These are phyloP conservation scores for Lipomyces kockii DNA, from an alignment of 805 yeast species.

Conservation along the genomic window DNA sequence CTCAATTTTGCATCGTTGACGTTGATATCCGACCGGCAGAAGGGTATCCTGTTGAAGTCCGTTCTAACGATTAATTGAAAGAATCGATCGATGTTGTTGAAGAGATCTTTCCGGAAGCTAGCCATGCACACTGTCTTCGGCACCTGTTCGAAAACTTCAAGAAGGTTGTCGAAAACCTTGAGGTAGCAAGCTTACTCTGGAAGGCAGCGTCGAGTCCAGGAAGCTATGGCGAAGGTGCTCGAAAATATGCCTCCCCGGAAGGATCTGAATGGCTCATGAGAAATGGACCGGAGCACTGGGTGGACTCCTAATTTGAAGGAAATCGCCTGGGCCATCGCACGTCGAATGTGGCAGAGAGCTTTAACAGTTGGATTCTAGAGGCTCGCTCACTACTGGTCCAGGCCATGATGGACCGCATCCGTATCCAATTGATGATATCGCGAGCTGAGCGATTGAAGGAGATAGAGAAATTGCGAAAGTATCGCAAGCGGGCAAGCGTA, in stretches of 20 bases:
- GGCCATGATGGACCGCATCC: neutral
- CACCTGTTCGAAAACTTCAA: slow-evolving; percentile 1
- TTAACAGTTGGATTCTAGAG: too few relatives aligned
- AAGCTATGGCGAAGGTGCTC: neutral
- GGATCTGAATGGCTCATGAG: slow-evolving; percentile 2
- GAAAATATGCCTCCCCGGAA: neutral
- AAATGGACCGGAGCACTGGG: slow-evolving; percentile 1
- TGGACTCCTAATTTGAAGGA: neutral
- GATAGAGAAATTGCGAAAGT: neutral
- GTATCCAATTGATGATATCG: neutral
- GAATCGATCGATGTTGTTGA: too few relatives aligned
- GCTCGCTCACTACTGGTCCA: too few relatives aligned
- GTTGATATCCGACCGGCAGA: slow-evolving; percentile 3
- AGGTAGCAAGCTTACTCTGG: slow-evolving; percentile 5
- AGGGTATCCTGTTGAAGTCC: too few relatives aligned
- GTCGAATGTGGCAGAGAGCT: neutral
- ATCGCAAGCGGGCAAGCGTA: slow-evolving; percentile 2
- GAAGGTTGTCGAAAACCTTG: neutral
- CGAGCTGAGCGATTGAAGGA: neutral
- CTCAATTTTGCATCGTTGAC: neutral
- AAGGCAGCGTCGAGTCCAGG: neutral
- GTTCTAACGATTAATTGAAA: too few relatives aligned
- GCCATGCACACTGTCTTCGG: slow-evolving; percentile 6
- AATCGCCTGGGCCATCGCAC: neutral
- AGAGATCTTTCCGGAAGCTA: too few relatives aligned